Evolutionary conservation across 2,329 filamentous ascomycete genomes (phyloP), one percentile per base, ranked within the genome.

Genomic region (Phoma sp.): DNA sequence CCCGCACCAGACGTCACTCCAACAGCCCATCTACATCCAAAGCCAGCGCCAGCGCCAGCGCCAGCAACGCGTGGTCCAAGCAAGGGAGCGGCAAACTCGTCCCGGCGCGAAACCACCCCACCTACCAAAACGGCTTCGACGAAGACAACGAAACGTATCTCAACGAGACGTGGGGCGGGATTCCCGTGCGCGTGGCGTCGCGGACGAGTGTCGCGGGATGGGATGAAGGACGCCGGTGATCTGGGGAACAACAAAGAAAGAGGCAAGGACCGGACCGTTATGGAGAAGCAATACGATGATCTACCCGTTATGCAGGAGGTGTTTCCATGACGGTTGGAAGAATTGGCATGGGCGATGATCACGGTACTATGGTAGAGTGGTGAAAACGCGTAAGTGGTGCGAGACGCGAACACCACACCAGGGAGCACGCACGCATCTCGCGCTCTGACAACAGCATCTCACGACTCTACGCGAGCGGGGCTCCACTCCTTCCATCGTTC

Each of bases 121-220:
- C 29, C 23, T 58, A 58, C 39, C 52, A 55, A 18, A 67, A 61
- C 45, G 61, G 59, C 20, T 63, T 59, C 32, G 61, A 65, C 14
- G 63, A 66, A 53, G 53, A 56, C 10, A 61, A 65, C 30, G 61
- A 60, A 42, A 65, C 60, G 26, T 66, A 64, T 58, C 42, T 61
- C 17, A 67, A 68, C 30, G 59, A 61, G 6, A 58, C 48, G 33
- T 64, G 59, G 60, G 58, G 59, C 18, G 60, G 61, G 2, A 47
- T 57, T 32, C 57, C 46, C 28, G 63, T 62, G 11, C 33, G 64
- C 17, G 59, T 65, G 23, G 57, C 51, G 23, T 56, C 50, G 43
- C 25, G 42, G 20, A 48, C 25, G 30, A 53, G 50, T 38, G 46
- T 54, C 18, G 37, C 12, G 26, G 53, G 58, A 14, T 59, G 52